Evolutionary conservation across 2,329 filamentous ascomycete genomes (phyloP).

Genomic region (Botrytis porri): DNA sequence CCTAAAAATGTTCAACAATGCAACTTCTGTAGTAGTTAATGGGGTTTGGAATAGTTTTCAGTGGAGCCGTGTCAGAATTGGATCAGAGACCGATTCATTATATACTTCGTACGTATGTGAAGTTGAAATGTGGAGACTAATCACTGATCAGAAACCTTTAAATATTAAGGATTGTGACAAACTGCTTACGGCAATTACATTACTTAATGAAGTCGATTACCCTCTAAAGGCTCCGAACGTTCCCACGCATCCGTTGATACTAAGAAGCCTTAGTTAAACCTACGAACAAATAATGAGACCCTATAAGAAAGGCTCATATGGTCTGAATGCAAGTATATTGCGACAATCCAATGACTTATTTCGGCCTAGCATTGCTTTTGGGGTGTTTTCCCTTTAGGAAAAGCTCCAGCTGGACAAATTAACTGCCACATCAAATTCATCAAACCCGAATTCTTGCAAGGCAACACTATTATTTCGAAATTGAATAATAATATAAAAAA

Average conservation of each 20-base stretch:
- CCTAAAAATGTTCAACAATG: background rate
- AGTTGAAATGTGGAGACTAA: background rate
- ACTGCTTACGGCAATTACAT: background rate
- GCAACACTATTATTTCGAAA: too few species aligned
- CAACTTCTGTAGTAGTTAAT: background rate
- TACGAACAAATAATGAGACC: background rate
- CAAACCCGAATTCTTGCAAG: background rate
- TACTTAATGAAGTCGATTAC: background rate
- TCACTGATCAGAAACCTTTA: background rate
- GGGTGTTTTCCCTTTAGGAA: background rate
- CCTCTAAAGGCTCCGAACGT: background rate
- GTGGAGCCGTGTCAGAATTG: background rate
- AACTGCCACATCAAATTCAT: background rate
- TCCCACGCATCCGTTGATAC: background rate
- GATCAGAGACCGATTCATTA: background rate
- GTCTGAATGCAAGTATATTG: background rate
- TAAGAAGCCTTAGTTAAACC: background rate
- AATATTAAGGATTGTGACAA: too few species aligned
- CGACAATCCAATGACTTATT: background rate
- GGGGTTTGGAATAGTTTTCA: background rate
- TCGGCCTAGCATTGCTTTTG: background rate
- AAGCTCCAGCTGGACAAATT: background rate
- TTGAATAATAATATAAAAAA: background rate
- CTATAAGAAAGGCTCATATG: background rate
- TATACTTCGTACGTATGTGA: too few species aligned